A percentile compares a stretch with the other conserved stretches of the same genome.
These are phyloP conservation scores for Moesziomyces sp. DNA, from an alignment of 1,284 basidiomycete genomes.

Conservation along the genomic window DNA sequence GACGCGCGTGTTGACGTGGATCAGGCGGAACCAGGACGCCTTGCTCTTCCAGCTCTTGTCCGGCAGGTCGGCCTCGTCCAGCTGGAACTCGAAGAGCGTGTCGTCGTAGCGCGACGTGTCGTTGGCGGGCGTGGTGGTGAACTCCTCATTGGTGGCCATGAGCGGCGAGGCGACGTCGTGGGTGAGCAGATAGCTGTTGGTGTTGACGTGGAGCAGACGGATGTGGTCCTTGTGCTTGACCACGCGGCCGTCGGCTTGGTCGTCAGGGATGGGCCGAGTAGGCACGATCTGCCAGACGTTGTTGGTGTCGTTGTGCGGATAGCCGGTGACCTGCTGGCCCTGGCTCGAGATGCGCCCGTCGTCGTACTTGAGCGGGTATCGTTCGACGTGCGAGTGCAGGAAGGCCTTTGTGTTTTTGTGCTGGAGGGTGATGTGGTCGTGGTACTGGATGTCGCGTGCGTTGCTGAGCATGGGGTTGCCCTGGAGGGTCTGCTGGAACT, in stretches of 20 bases:
- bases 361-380: slow-evolving; percentile 92
- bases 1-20: slow-evolving; percentile 90
- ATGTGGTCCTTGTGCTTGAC: slow-evolving; percentile 89
- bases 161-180: slow-evolving; percentile 98
- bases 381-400: slow-evolving; percentile 90
- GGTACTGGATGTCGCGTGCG: slow-evolving; percentile 91
- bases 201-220: slow-evolving; percentile 88
- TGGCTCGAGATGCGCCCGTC: slow-evolving; percentile 95
- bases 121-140: slow-evolving; percentile 76
- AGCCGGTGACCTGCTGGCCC: slow-evolving; percentile 99
- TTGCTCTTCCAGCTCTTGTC: slow-evolving; percentile 46
- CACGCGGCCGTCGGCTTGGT: slow-evolving; percentile 80
- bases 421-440: slow-evolving; percentile 84
- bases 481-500: slow-evolving; percentile 93
- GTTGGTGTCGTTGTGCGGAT: slow-evolving; percentile 90
- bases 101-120: slow-evolving; percentile 68
- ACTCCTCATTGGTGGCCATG: slow-evolving; percentile 98
- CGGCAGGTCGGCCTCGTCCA: slow-evolving; percentile 35
- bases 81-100: slow-evolving; percentile 61
- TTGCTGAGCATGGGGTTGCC: slow-evolving; percentile 92
- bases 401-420: slow-evolving; percentile 94
- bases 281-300: slow-evolving; percentile 96
- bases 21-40: slow-evolving; percentile 63
- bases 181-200: slow-evolving; percentile 83
- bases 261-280: slow-evolving; percentile 76